Evolutionary conservation across 352 stramenopile genomes (phyloP).

Genomic region (Phytophthora aleatoria): DNA sequence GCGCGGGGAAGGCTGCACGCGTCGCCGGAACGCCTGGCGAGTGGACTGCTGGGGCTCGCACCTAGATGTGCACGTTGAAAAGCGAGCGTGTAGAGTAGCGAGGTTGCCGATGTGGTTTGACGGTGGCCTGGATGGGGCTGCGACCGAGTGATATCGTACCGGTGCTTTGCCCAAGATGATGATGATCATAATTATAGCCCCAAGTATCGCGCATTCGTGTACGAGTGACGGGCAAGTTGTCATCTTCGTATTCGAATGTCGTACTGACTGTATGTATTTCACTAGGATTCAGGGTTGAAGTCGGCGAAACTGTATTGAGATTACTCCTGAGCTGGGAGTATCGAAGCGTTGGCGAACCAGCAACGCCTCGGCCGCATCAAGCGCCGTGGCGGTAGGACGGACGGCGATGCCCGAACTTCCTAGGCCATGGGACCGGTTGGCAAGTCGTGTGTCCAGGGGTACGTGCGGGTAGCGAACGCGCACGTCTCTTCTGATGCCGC

Average conservation of each 20-base stretch:
- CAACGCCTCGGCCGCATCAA: too few species aligned
- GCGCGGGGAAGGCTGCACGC: not conserved
- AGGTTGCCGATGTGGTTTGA: not conserved
- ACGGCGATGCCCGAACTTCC: too few species aligned
- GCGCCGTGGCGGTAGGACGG: too few species aligned
- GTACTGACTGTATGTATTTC: not conserved
- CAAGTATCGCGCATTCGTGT: too few species aligned
- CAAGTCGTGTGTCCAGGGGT: too few species aligned
- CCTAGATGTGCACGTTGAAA: not conserved
- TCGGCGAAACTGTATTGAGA: not conserved
- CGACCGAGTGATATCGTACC: not conserved
- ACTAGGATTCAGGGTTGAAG: not conserved
- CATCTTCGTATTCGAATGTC: too few species aligned
- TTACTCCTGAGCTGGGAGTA: not conserved
- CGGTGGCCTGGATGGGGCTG: not conserved
- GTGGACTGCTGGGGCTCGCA: not conserved
- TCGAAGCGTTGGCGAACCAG: not conserved
- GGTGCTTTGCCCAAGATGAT: not conserved
- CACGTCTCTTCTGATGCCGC: not conserved
- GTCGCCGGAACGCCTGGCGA: not conserved
- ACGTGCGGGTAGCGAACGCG: not conserved
- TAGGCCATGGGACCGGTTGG: too few species aligned
- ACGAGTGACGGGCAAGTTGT: too few species aligned
- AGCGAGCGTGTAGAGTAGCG: not conserved
- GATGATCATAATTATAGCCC: too few species aligned